phyloP scores from a whole-genome alignment of 768 basidiomycete species.

The Atractiella rhizophila region DNA sequence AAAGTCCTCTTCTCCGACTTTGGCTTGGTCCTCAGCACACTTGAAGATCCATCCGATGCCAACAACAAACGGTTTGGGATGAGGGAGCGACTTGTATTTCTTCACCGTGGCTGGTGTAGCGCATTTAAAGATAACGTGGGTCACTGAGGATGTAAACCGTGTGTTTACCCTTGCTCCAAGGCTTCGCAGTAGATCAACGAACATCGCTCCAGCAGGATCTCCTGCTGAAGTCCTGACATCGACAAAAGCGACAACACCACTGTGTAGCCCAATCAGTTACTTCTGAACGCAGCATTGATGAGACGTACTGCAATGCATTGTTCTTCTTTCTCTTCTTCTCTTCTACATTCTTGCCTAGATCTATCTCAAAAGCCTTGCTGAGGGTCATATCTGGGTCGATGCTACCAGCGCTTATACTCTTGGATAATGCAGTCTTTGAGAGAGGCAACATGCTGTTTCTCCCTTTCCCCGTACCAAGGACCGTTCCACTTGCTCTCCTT shows the following conservation, averaged over 20 bases:
- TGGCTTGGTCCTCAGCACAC: conserved; percentile 42
- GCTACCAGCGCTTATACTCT: too few relatives aligned
- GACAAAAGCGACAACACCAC: conserved; percentile 57
- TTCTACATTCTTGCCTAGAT: too few relatives aligned
- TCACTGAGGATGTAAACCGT: conserved; percentile 31
- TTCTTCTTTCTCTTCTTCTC: too few relatives aligned
- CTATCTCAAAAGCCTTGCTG: too few relatives aligned
- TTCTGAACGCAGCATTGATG: too few relatives aligned
- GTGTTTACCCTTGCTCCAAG: conserved; percentile 55
- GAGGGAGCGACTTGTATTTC: conserved; percentile 45
- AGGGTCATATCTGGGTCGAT: too few relatives aligned
- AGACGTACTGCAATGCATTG: too few relatives aligned
- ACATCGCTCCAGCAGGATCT: conserved; percentile 53
- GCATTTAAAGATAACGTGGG: conserved; percentile 67
- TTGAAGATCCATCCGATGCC: conserved; percentile 76
- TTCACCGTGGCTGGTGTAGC: conserved; percentile 47
- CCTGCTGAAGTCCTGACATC: conserved; percentile 52
- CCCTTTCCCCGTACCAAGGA: too few relatives aligned
- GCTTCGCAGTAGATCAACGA: conserved; percentile 53
- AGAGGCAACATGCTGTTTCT: too few relatives aligned
- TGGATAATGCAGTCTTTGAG: too few relatives aligned
- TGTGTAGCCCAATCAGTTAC: too few relatives aligned
- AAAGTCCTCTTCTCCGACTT: conserved; percentile 34
- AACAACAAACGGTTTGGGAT: conserved; percentile 47
- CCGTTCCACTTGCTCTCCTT: too few relatives aligned